Evolutionary conservation across 116 monocot species (phyloP).

Genomic region (Papilionanthe hybrid): DNA sequence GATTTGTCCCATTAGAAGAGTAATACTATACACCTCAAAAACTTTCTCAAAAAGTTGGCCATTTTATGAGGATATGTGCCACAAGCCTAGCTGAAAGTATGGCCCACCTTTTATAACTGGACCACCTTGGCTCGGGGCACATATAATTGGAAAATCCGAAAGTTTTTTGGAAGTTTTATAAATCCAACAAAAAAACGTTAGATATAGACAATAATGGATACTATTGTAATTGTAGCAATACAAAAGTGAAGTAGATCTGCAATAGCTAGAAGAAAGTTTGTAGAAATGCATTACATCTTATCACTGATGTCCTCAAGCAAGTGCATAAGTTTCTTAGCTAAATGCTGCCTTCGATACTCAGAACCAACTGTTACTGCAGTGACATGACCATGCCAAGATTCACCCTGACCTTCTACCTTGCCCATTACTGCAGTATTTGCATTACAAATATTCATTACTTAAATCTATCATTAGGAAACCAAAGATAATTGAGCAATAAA

Average conservation of each 20-base stretch:
- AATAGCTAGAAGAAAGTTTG: not conserved
- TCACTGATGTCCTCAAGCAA: conserved; percentile 91
- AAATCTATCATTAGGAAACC: not conserved
- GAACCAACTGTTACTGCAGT: conserved; percentile 90
- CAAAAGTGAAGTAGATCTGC: not conserved
- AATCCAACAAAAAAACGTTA: not conserved
- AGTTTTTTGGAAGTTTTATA: not conserved
- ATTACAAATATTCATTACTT: not conserved
- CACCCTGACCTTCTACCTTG: conserved; percentile 97
- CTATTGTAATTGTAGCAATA: not conserved
- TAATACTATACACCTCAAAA: too few species aligned
- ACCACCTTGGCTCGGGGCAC: not conserved
- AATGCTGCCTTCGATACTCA: conserved; percentile 78
- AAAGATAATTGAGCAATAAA: not conserved
- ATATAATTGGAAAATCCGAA: not conserved
- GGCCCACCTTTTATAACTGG: not conserved
- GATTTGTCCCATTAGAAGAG: not conserved
- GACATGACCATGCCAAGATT: conserved; percentile 99
- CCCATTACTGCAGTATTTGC: conserved; percentile 73
- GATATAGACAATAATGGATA: not conserved
- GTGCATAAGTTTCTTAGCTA: conserved; percentile 96
- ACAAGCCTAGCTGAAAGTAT: too few species aligned
- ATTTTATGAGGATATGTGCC: too few species aligned
- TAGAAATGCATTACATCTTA: conserved; percentile 41
- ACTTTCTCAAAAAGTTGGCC: too few species aligned